These are phyloP conservation scores for Lobosporangium transversale DNA, from an alignment of 192 early-diverging fungal genomes.

Conservation along the genomic window DNA sequence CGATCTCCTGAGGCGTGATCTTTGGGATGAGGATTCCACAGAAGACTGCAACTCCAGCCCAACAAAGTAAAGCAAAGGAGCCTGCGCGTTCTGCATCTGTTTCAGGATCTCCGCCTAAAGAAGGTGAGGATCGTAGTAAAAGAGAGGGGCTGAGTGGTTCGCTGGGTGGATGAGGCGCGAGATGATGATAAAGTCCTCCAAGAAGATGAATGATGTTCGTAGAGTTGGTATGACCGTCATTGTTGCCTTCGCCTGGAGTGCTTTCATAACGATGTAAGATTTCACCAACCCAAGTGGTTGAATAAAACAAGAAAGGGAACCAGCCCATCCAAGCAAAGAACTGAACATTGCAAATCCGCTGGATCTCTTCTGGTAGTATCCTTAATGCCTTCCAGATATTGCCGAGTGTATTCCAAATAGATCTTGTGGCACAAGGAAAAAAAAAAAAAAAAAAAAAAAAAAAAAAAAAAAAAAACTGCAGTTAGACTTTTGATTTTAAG, in stretches of 20 bases:
- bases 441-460: constrained; percentile 8
- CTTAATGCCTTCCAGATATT: constrained; percentile 68
- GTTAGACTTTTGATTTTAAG: too few relatives aligned
- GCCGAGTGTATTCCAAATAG: constrained; percentile 52
- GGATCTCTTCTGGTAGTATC: constrained; percentile 74
- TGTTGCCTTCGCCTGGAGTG: constrained; percentile 7
- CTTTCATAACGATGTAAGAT: constrained; percentile 53
- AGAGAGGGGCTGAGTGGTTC: too few relatives aligned
- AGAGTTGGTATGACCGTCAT: too few relatives aligned
- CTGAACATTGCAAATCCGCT: constrained; percentile 86
- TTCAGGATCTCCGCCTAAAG: constrained; percentile 41
- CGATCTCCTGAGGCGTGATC: constrained; percentile 47
- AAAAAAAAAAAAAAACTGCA: too few relatives aligned
- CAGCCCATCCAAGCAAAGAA: constrained; percentile 97
- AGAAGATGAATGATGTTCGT: too few relatives aligned
- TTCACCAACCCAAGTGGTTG: constrained; percentile 74
- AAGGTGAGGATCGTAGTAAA: neutral
- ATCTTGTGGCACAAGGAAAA: constrained; percentile 30
- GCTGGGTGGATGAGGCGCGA: neutral
- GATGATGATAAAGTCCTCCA: too few relatives aligned
- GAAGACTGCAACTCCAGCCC: constrained; percentile 77
- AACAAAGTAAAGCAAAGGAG: constrained; percentile 85
- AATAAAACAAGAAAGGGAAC: constrained; percentile 97
- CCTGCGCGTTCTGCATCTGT: constrained; percentile 75
- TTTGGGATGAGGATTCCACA: constrained; percentile 68